Conservation (phyloP, 495 filamentous ascomycete species). For the Tuber brumale region DNA sequence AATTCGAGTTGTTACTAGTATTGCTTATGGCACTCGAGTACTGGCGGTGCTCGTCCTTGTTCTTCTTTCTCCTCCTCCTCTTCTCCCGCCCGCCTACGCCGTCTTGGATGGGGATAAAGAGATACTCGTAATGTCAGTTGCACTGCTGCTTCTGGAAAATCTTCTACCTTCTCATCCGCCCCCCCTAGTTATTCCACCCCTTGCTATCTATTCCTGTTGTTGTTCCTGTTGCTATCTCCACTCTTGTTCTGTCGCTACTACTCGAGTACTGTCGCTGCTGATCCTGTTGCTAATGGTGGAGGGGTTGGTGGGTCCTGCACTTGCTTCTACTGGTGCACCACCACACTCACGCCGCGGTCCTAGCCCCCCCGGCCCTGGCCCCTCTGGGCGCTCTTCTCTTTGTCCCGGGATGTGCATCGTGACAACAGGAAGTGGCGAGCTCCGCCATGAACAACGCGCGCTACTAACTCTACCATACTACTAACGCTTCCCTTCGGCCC, state of each 20-base stretch:
- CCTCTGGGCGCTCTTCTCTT: constrained; percentile 7
- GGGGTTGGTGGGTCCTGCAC: constrained; percentile 36
- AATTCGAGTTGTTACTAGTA: neutral
- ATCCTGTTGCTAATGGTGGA: constrained; percentile 15
- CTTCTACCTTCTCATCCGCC: constrained; percentile 5
- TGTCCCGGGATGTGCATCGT: constrained; percentile 25
- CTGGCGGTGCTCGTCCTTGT: neutral
- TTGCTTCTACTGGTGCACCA: constrained; percentile 10
- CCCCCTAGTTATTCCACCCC: neutral
- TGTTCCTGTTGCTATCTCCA: neutral
- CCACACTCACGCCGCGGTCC: constrained; percentile 20
- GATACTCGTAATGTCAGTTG: neutral
- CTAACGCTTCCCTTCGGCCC: neutral
- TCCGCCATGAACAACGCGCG: constrained; percentile 9
- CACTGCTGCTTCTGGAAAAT: neutral
- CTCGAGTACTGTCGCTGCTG: neutral
- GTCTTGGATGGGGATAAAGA: neutral
- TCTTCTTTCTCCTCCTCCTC: neutral
- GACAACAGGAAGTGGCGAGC: constrained; percentile 17
- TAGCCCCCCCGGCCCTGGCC: constrained; percentile 25
- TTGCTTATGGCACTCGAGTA: no score
- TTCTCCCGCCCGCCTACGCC: neutral
- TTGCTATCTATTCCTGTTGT: neutral
- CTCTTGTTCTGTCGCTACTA: neutral
- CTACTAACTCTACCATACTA: neutral